Evolutionary conservation across 768 basidiomycete genomes (phyloP), one percentile per base, ranked within the genome.

Genomic region (Dentipellis fragilis): DNA sequence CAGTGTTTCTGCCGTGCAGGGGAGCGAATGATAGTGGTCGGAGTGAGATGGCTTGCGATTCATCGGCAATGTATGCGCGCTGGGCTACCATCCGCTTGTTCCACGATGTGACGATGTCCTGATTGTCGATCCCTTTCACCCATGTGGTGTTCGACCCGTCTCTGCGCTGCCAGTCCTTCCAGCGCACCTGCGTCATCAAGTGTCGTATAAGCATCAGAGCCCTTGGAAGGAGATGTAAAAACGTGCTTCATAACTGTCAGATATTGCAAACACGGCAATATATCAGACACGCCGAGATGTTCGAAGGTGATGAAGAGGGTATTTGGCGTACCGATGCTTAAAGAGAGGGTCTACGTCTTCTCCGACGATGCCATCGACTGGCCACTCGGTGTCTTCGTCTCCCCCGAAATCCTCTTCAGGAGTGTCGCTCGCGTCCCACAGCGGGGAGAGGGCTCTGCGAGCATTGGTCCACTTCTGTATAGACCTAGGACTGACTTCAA

Each of bases 101-200:
- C 60, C 60, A 61, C 29, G 51, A 40, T 2, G 17, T 4, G 37
- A 59, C 17, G 10, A 61, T 21, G 7, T 35, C 55, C 0, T 51
- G 35, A 19, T 59, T 53, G 0, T 45, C 36, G 16, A 59, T 21
- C 1, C 51, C 54, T 17, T 54, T 53, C 58, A 56, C 51, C 60
- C 60, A 61, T 9, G 58, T 61, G 9, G 60, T 61, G 37, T 59
- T 57, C 34, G 60, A 48, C 21, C 60, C 60, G 19, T 61, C 60
- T 2, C 23, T 17, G 19, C 60, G 60, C 17, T 38, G 51, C 60
- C 60, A 61, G 39, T 59, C 35, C 19, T 38, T 21, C 60, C 60
- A 61, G 7, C 60, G 60, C 19, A 61, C 34, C 60, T 61, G 40
- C 22, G 37, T 7, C 2, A 45, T n/a, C 42, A 45, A 19, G 10